Percentiles rank a stretch among this genome's conserved stretches.
phyloP scores from a whole-genome alignment of 306 rosid species.

The Ormosia semicastrata region DNA sequence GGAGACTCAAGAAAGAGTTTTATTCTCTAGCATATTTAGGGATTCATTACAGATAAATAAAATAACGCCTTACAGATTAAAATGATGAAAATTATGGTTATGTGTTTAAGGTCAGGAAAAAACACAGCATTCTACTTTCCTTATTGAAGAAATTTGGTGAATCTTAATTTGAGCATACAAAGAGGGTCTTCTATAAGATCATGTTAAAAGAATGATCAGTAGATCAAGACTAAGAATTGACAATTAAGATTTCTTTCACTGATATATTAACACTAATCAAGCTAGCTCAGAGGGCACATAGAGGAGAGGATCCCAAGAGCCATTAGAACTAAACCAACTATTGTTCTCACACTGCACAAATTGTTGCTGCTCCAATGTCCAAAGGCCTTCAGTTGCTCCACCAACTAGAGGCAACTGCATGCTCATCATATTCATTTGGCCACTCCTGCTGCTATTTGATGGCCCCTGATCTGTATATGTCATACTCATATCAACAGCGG shows the following conservation, averaged over 20 bases:
- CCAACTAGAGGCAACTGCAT: constrained; percentile 32
- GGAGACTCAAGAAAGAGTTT: neutral
- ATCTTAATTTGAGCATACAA: constrained; percentile 9
- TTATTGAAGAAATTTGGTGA: neutral
- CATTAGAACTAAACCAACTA: constrained; percentile 38
- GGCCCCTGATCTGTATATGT: constrained; percentile 23
- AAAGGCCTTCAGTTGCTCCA: constrained; percentile 26
- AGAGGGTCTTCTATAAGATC: neutral
- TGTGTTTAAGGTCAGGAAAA: neutral
- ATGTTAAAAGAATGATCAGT: constrained; percentile 22
- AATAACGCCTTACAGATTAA: neutral
- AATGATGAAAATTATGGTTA: neutral
- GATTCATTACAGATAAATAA: neutral
- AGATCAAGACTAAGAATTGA: neutral
- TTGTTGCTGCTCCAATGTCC: constrained; percentile 40
- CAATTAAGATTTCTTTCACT: neutral
- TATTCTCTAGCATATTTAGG: neutral
- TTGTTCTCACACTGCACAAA: constrained; percentile 37
- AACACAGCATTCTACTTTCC: neutral
- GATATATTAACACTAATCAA: constrained; percentile 23
- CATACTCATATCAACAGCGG: constrained; percentile 24
- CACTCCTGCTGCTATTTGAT: constrained; percentile 24
- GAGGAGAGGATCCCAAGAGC: constrained; percentile 49
- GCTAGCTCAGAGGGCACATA: constrained; percentile 39
- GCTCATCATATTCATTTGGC: constrained; percentile 19